phyloP scores from a whole-genome alignment of 192 early-diverging fungal species.

The Podila epicladia region DNA sequence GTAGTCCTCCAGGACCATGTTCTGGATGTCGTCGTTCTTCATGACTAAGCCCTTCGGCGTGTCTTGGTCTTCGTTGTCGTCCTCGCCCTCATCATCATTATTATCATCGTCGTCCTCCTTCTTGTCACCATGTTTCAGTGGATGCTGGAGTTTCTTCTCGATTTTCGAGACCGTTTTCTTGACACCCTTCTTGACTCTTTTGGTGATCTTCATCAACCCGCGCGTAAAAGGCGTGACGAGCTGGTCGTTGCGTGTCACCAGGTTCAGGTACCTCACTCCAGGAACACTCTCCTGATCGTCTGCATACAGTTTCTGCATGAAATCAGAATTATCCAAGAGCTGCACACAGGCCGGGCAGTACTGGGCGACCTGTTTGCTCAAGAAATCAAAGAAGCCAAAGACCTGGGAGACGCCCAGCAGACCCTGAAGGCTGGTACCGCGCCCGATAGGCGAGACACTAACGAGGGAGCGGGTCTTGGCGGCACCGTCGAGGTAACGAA shows the following conservation, averaged over 20 bases:
- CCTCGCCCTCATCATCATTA: too few relatives aligned
- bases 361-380: neutral
- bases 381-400: slow-evolving; percentile 1
- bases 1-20: slow-evolving; percentile 20
- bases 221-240: slow-evolving; percentile 21
- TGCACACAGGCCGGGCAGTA: slow-evolving; percentile 18
- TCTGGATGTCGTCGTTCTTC: slow-evolving; percentile 5
- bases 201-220: neutral
- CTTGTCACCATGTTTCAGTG: neutral
- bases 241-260: slow-evolving; percentile 9
- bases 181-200: neutral
- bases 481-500: neutral
- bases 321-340: slow-evolving; percentile 16
- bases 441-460: slow-evolving; percentile 15
- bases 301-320: slow-evolving; percentile 5
- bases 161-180: neutral
- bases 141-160: neutral
- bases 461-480: slow-evolving; percentile 6
- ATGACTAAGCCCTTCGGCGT: neutral
- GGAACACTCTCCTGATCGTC: neutral
- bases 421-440: slow-evolving; percentile 14
- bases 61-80: neutral
- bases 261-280: slow-evolving; percentile 13
- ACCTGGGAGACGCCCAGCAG: neutral
- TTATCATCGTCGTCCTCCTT: too few relatives aligned